Base-by-base conservation (phyloP, 2,329 filamentous ascomycete genomes). In the Botrytis elliptica region DNA sequence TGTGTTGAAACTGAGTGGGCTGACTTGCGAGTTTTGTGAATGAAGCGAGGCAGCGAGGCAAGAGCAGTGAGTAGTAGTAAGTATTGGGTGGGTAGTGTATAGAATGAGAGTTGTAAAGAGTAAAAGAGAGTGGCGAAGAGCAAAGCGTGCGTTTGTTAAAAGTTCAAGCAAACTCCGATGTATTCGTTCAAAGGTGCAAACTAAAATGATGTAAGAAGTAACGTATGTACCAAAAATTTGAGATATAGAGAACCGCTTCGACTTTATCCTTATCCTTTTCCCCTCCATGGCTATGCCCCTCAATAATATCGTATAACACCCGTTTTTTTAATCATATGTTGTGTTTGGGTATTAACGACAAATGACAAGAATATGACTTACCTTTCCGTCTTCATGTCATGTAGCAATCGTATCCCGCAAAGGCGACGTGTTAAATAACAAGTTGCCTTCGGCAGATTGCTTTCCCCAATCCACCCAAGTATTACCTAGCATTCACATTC, bases 301-400 rank as follows among this genome's bases (percentile, higher is more conserved):
- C 60, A 49, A 62, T 36, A 42, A n/a, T 55, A 33, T 71, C 42
- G 22, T 49, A 67, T 38, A 74, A 59, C 63, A 67, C 63, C 12
- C 36, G 49, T 72, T 59, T 36, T 46, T 59, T 49, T 66, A 36
- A 72, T 49, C 36, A 44, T 44, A 72, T 72, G 70, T 44, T 66
- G 60, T 66, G 63, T n/a, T 42, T 67, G 33, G 38, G 49, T 62
- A 18, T 66, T 33, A 14, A 49, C 59, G 70, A 59, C 55, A 69
- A 68, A 67, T 75, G 76, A 76, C 76, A 71, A 66, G 38, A 66
- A 62, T 62, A 69, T 75, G 66, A 73, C 55, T 73, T 74, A 63
- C 57, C 72, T 77, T 77, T 74, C 75, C 74, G 74, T 77, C 73
- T 69, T 75, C 73, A 75, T 72, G 70, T 75, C 74, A 75, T 72